A percentile compares a stretch with the other conserved stretches of the same genome.
These are phyloP conservation scores for Colletotrichum spinosum DNA, from an alignment of 2,329 filamentous ascomycete genomes.

Conservation along the genomic window DNA sequence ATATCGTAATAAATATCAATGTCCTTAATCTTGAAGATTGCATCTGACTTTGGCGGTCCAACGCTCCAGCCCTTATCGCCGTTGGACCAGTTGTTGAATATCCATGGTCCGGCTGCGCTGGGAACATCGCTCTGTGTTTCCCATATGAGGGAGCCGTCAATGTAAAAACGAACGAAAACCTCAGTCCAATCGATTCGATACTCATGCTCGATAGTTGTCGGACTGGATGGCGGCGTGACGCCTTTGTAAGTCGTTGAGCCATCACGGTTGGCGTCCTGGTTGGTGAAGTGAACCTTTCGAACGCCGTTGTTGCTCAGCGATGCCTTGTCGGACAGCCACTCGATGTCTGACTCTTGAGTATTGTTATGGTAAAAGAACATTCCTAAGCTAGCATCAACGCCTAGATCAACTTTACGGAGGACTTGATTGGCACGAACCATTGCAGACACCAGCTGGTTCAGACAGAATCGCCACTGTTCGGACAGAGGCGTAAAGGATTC, in stretches of 20 bases:
- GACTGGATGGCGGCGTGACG: constrained; percentile 37
- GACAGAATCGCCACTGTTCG: constrained; percentile 44
- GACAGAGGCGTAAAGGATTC: constrained; percentile 37
- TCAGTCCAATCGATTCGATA: constrained; percentile 46
- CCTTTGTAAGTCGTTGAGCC: constrained; percentile 32
- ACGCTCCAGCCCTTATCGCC: constrained; percentile 44
- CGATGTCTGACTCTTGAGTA: constrained; percentile 45
- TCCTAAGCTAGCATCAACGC: constrained; percentile 34
- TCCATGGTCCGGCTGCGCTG: constrained; percentile 40
- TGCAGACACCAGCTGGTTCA: constrained; percentile 44
- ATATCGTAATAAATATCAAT: constrained; percentile 45
- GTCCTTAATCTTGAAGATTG: constrained; percentile 29
- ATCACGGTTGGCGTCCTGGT: constrained; percentile 42
- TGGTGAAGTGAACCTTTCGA: constrained; percentile 43
- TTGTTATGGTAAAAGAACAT: constrained; percentile 45
- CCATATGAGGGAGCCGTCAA: constrained; percentile 43
- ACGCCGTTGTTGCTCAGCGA: constrained; percentile 42
- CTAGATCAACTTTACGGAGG: not conserved
- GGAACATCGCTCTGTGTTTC: constrained; percentile 43
- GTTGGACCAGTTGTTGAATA: constrained; percentile 48
- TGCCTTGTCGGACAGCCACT: constrained; percentile 45
- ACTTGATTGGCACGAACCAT: constrained; percentile 37
- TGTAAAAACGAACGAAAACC: constrained; percentile 40
- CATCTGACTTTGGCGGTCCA: constrained; percentile 42
- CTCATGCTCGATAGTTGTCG: constrained; percentile 44